Base-by-base conservation (phyloP, 1,284 basidiomycete species). In the Melanopsichium pennsylvanicum region DNA sequence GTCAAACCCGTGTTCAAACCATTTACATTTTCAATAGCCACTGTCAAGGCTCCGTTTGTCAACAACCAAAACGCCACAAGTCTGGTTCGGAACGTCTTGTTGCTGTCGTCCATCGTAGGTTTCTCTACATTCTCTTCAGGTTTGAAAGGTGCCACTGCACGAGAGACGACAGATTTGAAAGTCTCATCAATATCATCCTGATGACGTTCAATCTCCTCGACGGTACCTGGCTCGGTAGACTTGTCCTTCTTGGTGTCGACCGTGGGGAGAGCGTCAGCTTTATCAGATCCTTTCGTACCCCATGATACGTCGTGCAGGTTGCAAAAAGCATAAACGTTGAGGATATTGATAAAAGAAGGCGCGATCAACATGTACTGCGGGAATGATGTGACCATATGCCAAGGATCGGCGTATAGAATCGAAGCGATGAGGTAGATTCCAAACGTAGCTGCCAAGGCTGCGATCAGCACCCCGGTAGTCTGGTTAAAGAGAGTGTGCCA, bases 361-460 rank as follows among this genome's bases (percentile, higher is more conserved):
- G 93, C 93, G 47, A 96, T 82, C 67, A 89, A 87, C 73, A 75
- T 67, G 81, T 96, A 97, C 82, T 96, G 94, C 71, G 90, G 85
- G 85, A 97, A 94, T 76, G 91, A 93, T n/a, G 91, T 92, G 82
- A 95, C 87, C 89, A 98, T 91, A 81, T 97, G 94, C 94, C 94
- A 97, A 6, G 94, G 94, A 83, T 97, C 94, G 58, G 93, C 91
- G 78, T 94, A 97, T 74, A 97, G 87, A 82, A 94, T 87, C 1
- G 92, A 96, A 1, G 91, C 86, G 23, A 90, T 81, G 59, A 93
- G 84, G 82, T 81, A 81, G 36, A 81, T 66, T 18, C 78, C 79
- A 46, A 78, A 81, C 32, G 76, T 81, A 10, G 79, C 79, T 10
- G 76, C 73, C 15, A 81, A 52, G 11, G 78, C 70, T 3, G 78